A percentile compares a stretch with the other conserved stretches of the same genome.
phyloP scores from a whole-genome alignment of 495 filamentous ascomycete species.

The Annulohypoxylon nitens region DNA sequence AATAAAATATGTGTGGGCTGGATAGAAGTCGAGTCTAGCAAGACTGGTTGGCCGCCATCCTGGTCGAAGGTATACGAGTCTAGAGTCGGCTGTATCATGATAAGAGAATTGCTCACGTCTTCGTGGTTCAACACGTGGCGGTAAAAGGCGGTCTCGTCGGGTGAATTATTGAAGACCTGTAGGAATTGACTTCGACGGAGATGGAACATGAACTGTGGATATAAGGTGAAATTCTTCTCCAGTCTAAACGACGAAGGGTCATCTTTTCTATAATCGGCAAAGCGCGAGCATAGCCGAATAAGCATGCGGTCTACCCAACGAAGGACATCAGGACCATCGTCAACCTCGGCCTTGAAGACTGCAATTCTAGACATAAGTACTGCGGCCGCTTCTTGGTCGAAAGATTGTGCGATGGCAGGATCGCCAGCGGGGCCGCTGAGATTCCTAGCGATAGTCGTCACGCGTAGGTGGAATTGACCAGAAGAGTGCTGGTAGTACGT shows the following conservation, averaged over 20 bases:
- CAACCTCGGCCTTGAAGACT: conserved; percentile 98
- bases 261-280: conserved; percentile 98
- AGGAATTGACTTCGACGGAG: conserved; percentile 96
- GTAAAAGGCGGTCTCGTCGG: conserved; percentile 99
- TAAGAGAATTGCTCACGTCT: conserved; percentile 94
- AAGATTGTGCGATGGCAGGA: conserved; percentile 96
- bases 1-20: conserved; percentile 94
- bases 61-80: conserved; percentile 98
- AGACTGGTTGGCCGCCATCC: conserved; percentile 88
- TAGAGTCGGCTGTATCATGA: conserved; percentile 99
- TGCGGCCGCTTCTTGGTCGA: conserved; percentile 98
- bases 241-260: conserved; percentile 97
- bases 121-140: conserved; percentile 97
- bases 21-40: conserved; percentile 96
- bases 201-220: conserved; percentile 99
- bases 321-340: conserved; percentile 98
- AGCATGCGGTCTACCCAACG: conserved; percentile 99
- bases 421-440: conserved; percentile 96
- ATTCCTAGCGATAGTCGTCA: conserved; percentile 92
- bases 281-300: conserved; percentile 94
- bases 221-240: conserved; percentile 99
- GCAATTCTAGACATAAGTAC: conserved; percentile 99
- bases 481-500: conserved; percentile 99
- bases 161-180: conserved; percentile 99
- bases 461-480: conserved; percentile 93